A percentile compares a stretch with the other conserved stretches of the same genome.
phyloP scores from a whole-genome alignment of 176 grass and related monocot species.

The Carex scoparia region DNA sequence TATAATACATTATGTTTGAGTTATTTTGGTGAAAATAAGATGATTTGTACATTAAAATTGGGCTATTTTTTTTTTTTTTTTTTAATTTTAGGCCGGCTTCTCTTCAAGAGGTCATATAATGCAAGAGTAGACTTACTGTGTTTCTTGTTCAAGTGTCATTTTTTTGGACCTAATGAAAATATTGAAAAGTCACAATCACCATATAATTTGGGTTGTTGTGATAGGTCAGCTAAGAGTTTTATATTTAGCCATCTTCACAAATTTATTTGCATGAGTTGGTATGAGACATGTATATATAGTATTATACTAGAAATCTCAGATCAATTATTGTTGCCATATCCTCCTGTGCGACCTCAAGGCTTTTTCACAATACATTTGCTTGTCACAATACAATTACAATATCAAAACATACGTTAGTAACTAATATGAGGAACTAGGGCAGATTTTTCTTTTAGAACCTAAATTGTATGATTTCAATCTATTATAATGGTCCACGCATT shows the following conservation, averaged over 20 bases:
- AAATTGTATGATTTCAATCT: not conserved
- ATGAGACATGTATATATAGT: not conserved
- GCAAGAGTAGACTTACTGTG: not conserved
- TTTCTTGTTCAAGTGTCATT: conserved; percentile 7
- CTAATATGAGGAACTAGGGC: too few species aligned
- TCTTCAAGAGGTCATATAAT: not conserved
- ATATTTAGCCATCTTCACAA: not conserved
- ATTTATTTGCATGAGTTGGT: not conserved
- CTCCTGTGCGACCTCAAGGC: not conserved
- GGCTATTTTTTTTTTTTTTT: not conserved
- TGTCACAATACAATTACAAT: not conserved
- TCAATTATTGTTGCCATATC: not conserved
- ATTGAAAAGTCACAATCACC: not conserved
- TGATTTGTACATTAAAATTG: not conserved
- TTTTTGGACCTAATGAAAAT: not conserved
- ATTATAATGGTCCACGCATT: not conserved
- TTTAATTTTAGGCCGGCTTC: not conserved
- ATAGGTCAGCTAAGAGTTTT: not conserved
- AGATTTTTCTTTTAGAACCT: too few species aligned
- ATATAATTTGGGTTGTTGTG: not conserved
- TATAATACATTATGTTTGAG: not conserved
- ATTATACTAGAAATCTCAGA: not conserved
- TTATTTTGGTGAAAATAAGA: not conserved
- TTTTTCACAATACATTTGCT: not conserved
- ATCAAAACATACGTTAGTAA: not conserved